Conservation (phyloP, 2,329 filamentous ascomycete species). For the Alternaria sp. region DNA sequence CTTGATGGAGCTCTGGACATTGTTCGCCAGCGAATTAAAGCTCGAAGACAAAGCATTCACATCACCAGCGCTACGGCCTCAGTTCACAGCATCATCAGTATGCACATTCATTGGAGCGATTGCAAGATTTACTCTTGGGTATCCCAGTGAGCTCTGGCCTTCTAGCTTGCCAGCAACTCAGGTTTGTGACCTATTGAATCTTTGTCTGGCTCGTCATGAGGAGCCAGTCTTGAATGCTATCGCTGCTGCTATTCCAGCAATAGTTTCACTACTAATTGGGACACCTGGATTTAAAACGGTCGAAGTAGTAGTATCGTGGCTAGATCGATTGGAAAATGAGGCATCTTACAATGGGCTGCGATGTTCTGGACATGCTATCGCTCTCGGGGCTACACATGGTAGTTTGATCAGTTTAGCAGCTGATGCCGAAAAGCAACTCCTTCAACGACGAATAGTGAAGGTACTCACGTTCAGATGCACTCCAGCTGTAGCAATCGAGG, state of each 20-base stretch:
- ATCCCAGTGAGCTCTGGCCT: slow-evolving; percentile 11
- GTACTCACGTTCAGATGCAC: slow-evolving; percentile 51
- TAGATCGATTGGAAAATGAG: slow-evolving; percentile 46
- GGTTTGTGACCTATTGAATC: slow-evolving; percentile 36
- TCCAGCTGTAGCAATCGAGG: slow-evolving; percentile 53
- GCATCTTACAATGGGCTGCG: slow-evolving; percentile 51
- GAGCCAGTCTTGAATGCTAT: slow-evolving; percentile 46
- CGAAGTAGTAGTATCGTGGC: slow-evolving; percentile 39
- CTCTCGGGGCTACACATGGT: slow-evolving; percentile 53
- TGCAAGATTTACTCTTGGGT: slow-evolving; percentile 24
- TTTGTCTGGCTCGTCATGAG: slow-evolving; percentile 49
- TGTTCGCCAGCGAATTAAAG: slow-evolving; percentile 43
- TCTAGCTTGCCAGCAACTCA: slow-evolving; percentile 24
- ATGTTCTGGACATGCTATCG: slow-evolving; percentile 56
- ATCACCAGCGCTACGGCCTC: slow-evolving; percentile 64
- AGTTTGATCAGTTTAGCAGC: slow-evolving; percentile 16
- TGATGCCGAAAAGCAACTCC: slow-evolving; percentile 1
- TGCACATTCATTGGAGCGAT: slow-evolving; percentile 62
- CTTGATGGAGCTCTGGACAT: slow-evolving; percentile 42
- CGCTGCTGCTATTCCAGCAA: slow-evolving; percentile 29
- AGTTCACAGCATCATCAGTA: slow-evolving; percentile 70
- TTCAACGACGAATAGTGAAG: slow-evolving; percentile 42
- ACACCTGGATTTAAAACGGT: slow-evolving; percentile 19
- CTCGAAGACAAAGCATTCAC: slow-evolving; percentile 52
- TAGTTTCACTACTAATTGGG: slow-evolving; percentile 31